Conservation (phyloP, 345 rosid genomes). For the Hypericum androsaemum region DNA sequence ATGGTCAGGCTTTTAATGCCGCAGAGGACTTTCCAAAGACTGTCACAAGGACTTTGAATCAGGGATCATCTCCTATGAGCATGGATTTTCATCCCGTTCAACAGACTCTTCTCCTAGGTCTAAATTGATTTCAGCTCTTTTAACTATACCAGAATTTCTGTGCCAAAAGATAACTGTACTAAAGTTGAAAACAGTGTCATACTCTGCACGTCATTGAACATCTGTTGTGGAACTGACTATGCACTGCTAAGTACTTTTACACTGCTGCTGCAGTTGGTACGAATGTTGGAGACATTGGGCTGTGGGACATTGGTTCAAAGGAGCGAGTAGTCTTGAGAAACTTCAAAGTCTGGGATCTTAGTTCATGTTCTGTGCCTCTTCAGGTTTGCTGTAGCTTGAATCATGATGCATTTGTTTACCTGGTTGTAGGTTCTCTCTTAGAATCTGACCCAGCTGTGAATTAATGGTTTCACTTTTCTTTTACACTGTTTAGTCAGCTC, state of each 20-base stretch:
- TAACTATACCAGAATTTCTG: no score
- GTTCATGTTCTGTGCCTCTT: slow-evolving; percentile 67
- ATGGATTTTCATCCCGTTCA: slow-evolving; percentile 74
- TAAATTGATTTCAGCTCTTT: slow-evolving; percentile 9
- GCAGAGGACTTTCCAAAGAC: slow-evolving; percentile 42
- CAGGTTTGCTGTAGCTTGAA: slow-evolving; percentile 39
- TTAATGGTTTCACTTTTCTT: no score
- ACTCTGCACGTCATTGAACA: no score
- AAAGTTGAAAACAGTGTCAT: no score
- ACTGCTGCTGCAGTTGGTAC: slow-evolving; percentile 73
- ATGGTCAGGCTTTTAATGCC: slow-evolving; percentile 1
- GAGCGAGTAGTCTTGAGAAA: slow-evolving; percentile 64
- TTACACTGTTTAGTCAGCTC: slow-evolving; percentile 20
- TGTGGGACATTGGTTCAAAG: slow-evolving; percentile 90
- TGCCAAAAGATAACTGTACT: no score
- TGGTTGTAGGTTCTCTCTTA: no score
- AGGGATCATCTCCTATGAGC: slow-evolving; percentile 51
- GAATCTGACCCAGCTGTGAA: no score
- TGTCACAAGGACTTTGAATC: slow-evolving; percentile 37
- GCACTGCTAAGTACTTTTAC: slow-evolving; percentile 17
- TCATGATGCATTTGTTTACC: no score
- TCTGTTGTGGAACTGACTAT: neutral
- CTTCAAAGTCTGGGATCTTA: slow-evolving; percentile 91
- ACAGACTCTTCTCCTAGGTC: slow-evolving; percentile 64
- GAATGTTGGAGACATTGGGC: slow-evolving; percentile 81